phyloP scores from a whole-genome alignment of 805 yeast genomes.

The Priceomyces melissophilus region DNA sequence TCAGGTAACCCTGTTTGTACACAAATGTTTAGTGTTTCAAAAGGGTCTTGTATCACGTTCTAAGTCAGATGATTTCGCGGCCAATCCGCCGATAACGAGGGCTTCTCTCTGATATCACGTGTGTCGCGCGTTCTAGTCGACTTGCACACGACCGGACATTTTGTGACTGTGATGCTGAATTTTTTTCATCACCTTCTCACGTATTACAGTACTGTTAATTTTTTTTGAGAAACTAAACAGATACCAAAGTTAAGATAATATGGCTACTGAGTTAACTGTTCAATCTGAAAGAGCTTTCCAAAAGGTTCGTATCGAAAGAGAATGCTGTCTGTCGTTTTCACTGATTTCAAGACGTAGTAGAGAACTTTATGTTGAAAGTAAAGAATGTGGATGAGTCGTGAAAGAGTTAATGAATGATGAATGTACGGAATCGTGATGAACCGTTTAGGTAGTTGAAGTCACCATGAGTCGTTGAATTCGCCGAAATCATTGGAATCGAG shows the following conservation, averaged over 20 bases:
- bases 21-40: constrained; percentile 1
- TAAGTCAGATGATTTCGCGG: not conserved
- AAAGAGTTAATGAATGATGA: too few species aligned
- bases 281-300: constrained; percentile 99
- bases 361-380: too few species aligned
- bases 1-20: too few species aligned
- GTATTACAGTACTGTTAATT: not conserved
- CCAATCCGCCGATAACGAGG: too few species aligned
- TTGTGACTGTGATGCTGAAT: constrained; percentile 3
- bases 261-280: constrained; percentile 99
- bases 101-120: not conserved
- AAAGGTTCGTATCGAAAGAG: constrained; percentile 70
- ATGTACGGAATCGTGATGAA: too few species aligned
- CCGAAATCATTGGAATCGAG: too few species aligned
- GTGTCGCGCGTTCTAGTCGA: not conserved
- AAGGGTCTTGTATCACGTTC: not conserved
- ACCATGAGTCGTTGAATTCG: too few species aligned
- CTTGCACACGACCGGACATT: not conserved
- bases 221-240: constrained; percentile 1
- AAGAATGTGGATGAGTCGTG: too few species aligned
- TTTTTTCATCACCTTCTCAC: constrained; percentile 3
- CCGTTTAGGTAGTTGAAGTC: too few species aligned
- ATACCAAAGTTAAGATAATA: constrained; percentile 38
- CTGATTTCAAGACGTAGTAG: too few species aligned
- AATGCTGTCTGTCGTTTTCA: too few species aligned